phyloP scores from a whole-genome alignment of 495 filamentous ascomycete genomes.

The Penicillium paxilli region DNA sequence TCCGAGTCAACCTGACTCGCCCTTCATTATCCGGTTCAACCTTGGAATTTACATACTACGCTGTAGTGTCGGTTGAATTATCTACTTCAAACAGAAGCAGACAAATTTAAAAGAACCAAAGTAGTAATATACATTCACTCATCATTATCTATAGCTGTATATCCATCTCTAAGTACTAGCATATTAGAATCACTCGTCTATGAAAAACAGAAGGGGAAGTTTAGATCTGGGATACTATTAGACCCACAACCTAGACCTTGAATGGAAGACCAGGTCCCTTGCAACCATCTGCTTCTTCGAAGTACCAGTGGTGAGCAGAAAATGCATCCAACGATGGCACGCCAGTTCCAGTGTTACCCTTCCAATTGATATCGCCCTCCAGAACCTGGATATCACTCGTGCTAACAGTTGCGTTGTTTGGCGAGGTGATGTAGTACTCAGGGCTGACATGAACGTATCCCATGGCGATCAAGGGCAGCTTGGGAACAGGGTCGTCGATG shows the following conservation, averaged over 20 bases:
- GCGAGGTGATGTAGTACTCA: constrained; percentile 57
- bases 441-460: constrained; percentile 63
- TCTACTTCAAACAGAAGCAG: too few species aligned
- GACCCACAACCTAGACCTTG: constrained; percentile 12
- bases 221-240: too few species aligned
- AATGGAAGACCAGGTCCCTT: constrained; percentile 22
- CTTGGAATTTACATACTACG: too few species aligned
- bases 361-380: constrained; percentile 31
- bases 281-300: constrained; percentile 32
- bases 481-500: constrained; percentile 61
- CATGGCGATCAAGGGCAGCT: constrained; percentile 54
- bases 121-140: too few species aligned
- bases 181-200: too few species aligned
- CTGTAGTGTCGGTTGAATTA: too few species aligned
- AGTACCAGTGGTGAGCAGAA: constrained; percentile 49
- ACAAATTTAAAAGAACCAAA: too few species aligned
- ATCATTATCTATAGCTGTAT: too few species aligned
- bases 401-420: constrained; percentile 32
- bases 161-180: too few species aligned
- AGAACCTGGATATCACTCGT: constrained; percentile 33
- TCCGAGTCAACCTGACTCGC: too few species aligned
- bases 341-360: constrained; percentile 45
- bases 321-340: constrained; percentile 14
- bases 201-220: too few species aligned
- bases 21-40: too few species aligned